These are phyloP conservation scores for Aphanomyces invadans DNA, from an alignment of 352 stramenopile species.

Conservation along the genomic window DNA sequence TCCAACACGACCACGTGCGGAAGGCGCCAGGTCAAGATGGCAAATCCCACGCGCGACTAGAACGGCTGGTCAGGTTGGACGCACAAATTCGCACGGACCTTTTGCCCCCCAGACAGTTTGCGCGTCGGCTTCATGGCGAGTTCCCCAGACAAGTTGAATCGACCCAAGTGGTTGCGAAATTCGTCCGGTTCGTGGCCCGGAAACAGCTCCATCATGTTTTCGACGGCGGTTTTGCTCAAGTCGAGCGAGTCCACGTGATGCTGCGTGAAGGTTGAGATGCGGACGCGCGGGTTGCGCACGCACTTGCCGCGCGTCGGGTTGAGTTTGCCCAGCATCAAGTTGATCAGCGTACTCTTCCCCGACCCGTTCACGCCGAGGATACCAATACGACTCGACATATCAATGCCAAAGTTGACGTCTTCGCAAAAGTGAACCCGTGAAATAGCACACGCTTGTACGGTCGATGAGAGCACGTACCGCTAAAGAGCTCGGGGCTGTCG, in stretches of 20 bases:
- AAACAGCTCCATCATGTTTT: conserved; percentile 89
- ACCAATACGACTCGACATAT: conserved; percentile 91
- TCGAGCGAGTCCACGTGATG: conserved; percentile 94
- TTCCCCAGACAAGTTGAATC: conserved; percentile 94
- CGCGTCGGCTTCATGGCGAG: conserved; percentile 92
- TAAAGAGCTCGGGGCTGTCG: conserved; percentile 55
- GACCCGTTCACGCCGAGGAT: conserved; percentile 90
- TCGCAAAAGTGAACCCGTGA: too few relatives aligned
- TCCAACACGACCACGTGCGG: conserved; percentile 96
- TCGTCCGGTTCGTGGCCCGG: conserved; percentile 74
- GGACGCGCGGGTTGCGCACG: conserved; percentile 85
- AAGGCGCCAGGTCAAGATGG: conserved; percentile 90
- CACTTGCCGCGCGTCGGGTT: conserved; percentile 77
- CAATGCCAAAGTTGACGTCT: conserved; percentile 96
- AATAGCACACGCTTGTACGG: too few relatives aligned
- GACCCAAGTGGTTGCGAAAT: conserved; percentile 92
- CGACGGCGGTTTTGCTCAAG: conserved; percentile 80
- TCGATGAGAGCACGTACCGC: too few relatives aligned
- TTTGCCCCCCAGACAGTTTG: conserved; percentile 95
- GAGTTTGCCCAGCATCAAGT: conserved; percentile 94
- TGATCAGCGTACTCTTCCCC: conserved; percentile 94
- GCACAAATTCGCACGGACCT: too few relatives aligned
- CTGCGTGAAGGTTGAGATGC: conserved; percentile 95
- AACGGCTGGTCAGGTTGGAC: too few relatives aligned
- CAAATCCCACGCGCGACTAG: conserved; percentile 86